These are phyloP conservation scores for Chalciporus piperatus DNA, from an alignment of 768 basidiomycete species.

Conservation along the genomic window DNA sequence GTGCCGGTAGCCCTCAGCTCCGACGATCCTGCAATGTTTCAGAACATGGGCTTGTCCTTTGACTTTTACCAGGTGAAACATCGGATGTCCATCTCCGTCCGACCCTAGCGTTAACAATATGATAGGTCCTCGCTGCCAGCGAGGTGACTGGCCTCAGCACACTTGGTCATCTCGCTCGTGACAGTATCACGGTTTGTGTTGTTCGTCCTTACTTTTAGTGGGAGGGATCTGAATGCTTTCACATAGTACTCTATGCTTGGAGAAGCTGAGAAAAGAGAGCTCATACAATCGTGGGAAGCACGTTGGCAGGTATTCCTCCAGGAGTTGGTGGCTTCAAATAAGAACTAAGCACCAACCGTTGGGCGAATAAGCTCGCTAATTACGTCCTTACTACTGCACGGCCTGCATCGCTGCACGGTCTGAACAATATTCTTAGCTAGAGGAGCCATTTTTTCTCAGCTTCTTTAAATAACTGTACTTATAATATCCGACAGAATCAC, in stretches of 20 bases:
- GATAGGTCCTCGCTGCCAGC: conserved; percentile 64
- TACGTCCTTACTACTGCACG: neutral
- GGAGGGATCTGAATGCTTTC: neutral
- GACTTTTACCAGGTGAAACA: conserved; percentile 69
- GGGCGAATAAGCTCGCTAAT: neutral
- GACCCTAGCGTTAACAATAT: neutral
- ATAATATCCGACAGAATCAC: no score
- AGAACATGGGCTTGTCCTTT: conserved; percentile 73
- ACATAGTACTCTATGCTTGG: conserved; percentile 53
- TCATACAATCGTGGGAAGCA: conserved; percentile 44
- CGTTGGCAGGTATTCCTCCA: conserved; percentile 49
- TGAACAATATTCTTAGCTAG: no score
- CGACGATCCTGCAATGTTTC: conserved; percentile 76
- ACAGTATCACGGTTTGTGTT: conserved; percentile 55
- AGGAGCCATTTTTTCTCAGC: no score
- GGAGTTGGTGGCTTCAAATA: conserved; percentile 24
- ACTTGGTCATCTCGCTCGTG: conserved; percentile 59
- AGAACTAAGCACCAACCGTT: neutral
- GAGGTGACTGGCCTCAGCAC: conserved; percentile 65
- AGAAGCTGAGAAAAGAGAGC: conserved; percentile 42
- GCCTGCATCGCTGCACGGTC: neutral
- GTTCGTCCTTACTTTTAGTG: neutral
- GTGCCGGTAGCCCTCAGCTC: conserved; percentile 69
- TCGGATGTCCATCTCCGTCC: neutral
- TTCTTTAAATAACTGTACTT: no score